Evolutionary conservation across 345 rosid genomes (phyloP), one percentile per base, ranked within the genome.

Genomic region (Punica granatum): DNA sequence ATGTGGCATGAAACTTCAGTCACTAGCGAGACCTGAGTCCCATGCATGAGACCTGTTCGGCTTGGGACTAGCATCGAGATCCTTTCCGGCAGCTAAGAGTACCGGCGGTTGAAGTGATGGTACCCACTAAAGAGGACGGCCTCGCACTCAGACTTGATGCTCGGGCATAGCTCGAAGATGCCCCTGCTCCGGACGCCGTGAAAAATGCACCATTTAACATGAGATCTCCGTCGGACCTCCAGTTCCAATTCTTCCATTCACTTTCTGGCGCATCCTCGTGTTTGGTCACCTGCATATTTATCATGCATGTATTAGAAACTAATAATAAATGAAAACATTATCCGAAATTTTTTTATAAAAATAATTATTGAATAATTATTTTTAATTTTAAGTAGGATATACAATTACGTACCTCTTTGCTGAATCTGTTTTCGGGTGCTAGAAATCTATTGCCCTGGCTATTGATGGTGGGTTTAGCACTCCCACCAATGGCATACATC

Each of bases 401-500:
- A 8, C 31, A 48, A 46, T 32, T 46, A 39, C 32, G 67, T 25
- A 87, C 94, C 87, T 88, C 91, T 81, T 88, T 88, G 81, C 81
- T 80, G 68, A 14, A 63, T 51, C 83, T 68, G 41, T 6, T 48
- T 60, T 86, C 73, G 28, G 94, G 91, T 13, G 94, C 91, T 28
- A 72, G 69, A 75, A 86, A 88, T 62, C 89, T 77, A 64, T 88
- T 88, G 76, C 91, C 91, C 76, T 88, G 91, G 77, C 89, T 86
- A 68, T 88, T 88, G 74, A 88, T 88, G 64, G 94, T 88, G 13
- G 94, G 94, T 46, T 60, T 62, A 15, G 91, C 90, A 83, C 94
- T 88, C 28, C 94, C 94, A 73, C 94, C 94, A 73, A 88, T 83
- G n/a, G 94, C 94, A 73, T 88, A 86, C 91, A 86, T 88, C 67